Percentiles rank a stretch among this genome's conserved stretches.
phyloP scores from a whole-genome alignment of 1,284 basidiomycete species.

The Moniliella sp. region DNA sequence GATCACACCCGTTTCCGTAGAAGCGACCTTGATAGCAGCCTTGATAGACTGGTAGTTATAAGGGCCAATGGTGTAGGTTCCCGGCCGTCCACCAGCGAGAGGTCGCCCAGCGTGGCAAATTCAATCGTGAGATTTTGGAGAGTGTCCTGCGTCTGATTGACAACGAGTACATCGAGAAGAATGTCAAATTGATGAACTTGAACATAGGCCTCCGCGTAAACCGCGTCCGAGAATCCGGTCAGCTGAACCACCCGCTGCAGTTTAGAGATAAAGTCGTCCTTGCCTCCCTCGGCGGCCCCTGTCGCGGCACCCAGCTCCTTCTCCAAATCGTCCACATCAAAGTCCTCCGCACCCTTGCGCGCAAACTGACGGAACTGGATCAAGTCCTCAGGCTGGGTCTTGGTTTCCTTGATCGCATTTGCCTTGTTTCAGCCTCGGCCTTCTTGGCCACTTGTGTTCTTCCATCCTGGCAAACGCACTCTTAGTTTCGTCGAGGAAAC shows the following conservation, averaged over 20 bases:
- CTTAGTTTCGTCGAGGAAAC: slow-evolving; percentile 86
- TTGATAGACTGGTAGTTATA: slow-evolving; percentile 97
- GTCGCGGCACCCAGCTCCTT: slow-evolving; percentile 76
- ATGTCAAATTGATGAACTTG: slow-evolving; percentile 98
- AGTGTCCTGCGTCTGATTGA: slow-evolving; percentile 86
- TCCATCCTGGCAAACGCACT: slow-evolving; percentile 86
- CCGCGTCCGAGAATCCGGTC: slow-evolving; percentile 92
- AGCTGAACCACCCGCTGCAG: slow-evolving; percentile 82
- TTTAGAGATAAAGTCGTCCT: slow-evolving; percentile 90
- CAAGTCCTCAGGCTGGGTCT: slow-evolving; percentile 77
- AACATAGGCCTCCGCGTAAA: slow-evolving; percentile 93
- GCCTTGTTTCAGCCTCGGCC: slow-evolving; percentile 65
- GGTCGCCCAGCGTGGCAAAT: slow-evolving; percentile 86
- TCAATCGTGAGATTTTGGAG: slow-evolving; percentile 90
- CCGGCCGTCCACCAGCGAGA: slow-evolving; percentile 90
- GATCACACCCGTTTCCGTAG: slow-evolving; percentile 86
- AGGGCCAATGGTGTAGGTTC: slow-evolving; percentile 75
- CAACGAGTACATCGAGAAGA: slow-evolving; percentile 73
- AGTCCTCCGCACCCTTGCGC: slow-evolving; percentile 55
- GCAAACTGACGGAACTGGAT: slow-evolving; percentile 81
- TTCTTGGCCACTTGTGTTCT: slow-evolving; percentile 46
- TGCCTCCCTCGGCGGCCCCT: slow-evolving; percentile 52
- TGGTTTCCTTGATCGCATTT: slow-evolving; percentile 39
- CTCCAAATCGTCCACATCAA: slow-evolving; percentile 46
- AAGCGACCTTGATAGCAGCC: slow-evolving; percentile 73